phyloP scores from a whole-genome alignment of 2,329 filamentous ascomycete species.

The Paecilomyces fulvus region DNA sequence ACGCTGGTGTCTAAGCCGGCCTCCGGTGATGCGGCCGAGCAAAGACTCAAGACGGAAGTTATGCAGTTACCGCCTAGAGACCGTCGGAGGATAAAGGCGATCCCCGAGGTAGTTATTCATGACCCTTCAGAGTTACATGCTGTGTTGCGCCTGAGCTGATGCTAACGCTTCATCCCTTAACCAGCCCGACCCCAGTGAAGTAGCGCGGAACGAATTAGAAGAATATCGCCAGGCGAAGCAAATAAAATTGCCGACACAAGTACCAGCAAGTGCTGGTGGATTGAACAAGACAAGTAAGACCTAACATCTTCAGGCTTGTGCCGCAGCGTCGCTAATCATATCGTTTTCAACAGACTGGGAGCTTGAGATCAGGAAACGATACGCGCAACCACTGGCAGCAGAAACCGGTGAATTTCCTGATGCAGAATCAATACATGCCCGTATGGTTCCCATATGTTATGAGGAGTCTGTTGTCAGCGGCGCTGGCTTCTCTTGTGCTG shows the following conservation, averaged over 20 bases:
- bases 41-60: conserved; percentile 55
- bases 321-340: conserved; percentile 3
- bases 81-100: conserved; percentile 49
- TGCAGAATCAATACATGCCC: conserved; percentile 46
- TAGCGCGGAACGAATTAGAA: conserved; percentile 26
- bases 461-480: conserved; percentile 53
- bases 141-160: conserved; percentile 1
- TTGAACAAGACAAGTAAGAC: conserved; percentile 69
- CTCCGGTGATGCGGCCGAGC: conserved; percentile 53
- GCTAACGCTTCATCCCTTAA: conserved; percentile 4
- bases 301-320: conserved; percentile 5
- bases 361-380: conserved; percentile 56
- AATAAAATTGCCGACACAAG: conserved; percentile 50
- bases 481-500: conserved; percentile 45
- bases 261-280: conserved; percentile 61
- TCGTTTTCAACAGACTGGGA: conserved; percentile 45
- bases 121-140: background rate
- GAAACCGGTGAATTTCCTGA: conserved; percentile 58
- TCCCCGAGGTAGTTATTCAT: conserved; percentile 37
- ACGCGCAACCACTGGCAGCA: conserved; percentile 51
- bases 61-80: conserved; percentile 55
- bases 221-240: conserved; percentile 39
- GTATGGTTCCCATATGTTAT: conserved; percentile 59
- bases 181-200: conserved; percentile 29
- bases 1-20: conserved; percentile 41